A percentile compares a stretch with the other conserved stretches of the same genome.
Conservation (phyloP, 768 basidiomycete genomes). For the Ramaria sp. region DNA sequence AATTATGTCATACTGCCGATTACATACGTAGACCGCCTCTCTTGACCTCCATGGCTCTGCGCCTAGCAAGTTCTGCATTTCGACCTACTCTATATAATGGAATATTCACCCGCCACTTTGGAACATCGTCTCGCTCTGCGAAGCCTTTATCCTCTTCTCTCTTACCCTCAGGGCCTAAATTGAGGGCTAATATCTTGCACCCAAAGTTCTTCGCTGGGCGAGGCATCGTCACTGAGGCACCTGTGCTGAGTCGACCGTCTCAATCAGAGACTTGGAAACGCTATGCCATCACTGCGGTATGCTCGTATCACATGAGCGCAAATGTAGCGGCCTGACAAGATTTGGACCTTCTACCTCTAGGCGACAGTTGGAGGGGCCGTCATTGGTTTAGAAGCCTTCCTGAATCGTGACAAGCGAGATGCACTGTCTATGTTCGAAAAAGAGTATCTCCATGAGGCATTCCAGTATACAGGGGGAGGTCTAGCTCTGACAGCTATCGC, state of each 20-base stretch:
- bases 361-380: conserved; percentile 64
- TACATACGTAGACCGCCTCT: not conserved
- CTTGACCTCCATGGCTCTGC: not conserved
- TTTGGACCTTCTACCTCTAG: conserved; percentile 23
- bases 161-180: not conserved
- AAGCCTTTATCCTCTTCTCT: not conserved
- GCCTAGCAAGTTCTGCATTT: not conserved
- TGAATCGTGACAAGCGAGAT: conserved; percentile 76
- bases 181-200: not conserved
- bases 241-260: conserved; percentile 25
- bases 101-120: not conserved
- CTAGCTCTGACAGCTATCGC: conserved; percentile 64
- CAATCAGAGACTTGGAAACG: conserved; percentile 35
- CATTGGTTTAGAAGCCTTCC: conserved; percentile 46
- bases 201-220: not conserved
- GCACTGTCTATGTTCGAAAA: conserved; percentile 50
- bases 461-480: conserved; percentile 77
- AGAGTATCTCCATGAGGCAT: conserved; percentile 62
- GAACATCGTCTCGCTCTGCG: not conserved
- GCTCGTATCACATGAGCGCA: conserved; percentile 12
- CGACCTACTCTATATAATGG: not conserved
- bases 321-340: not conserved
- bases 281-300: conserved; percentile 43
- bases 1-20: not conserved
- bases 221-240: conserved; percentile 7